Conservation (phyloP, 306 rosid genomes). For the Glycyrrhiza uralensis region DNA sequence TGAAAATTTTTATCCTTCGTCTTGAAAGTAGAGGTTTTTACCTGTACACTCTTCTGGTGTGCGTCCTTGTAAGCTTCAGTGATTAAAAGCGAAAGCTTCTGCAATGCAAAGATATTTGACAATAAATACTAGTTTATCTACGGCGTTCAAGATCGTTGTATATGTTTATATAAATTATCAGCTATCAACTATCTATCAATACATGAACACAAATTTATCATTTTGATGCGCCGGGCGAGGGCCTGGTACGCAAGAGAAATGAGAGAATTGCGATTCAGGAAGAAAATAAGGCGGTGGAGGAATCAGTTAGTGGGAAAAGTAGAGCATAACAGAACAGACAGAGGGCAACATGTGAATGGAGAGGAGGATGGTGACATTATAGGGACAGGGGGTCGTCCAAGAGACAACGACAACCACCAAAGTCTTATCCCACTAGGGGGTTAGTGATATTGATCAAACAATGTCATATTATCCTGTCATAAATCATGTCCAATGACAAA, state of each 20-base stretch:
- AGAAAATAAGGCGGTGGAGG: not conserved
- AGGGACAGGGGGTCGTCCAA: too few species aligned
- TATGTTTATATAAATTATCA: not conserved
- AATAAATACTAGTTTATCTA: not conserved
- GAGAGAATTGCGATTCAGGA: not conserved
- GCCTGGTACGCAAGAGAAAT: not conserved
- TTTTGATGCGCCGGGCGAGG: not conserved
- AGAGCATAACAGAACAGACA: not conserved
- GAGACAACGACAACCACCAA: not conserved
- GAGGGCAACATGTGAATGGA: not conserved
- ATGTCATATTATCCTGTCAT: not conserved
- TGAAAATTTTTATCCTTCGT: not conserved
- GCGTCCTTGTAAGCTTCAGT: constrained; percentile 91
- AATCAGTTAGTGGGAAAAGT: not conserved
- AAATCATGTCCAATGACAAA: not conserved
- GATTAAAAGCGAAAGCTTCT: constrained; percentile 78
- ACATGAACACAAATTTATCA: not conserved
- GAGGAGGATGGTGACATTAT: not conserved
- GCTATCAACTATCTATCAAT: not conserved
- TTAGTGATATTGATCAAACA: not conserved
- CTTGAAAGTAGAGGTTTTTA: constrained; percentile 20
- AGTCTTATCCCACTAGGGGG: not conserved
- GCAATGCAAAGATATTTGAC: constrained; percentile 25
- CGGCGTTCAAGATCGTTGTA: not conserved
- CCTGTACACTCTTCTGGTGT: constrained; percentile 76